A percentile compares a stretch with the other conserved stretches of the same genome.
These are phyloP conservation scores for Geoglossum glabrum DNA, from an alignment of 495 filamentous ascomycete genomes.

Conservation along the genomic window DNA sequence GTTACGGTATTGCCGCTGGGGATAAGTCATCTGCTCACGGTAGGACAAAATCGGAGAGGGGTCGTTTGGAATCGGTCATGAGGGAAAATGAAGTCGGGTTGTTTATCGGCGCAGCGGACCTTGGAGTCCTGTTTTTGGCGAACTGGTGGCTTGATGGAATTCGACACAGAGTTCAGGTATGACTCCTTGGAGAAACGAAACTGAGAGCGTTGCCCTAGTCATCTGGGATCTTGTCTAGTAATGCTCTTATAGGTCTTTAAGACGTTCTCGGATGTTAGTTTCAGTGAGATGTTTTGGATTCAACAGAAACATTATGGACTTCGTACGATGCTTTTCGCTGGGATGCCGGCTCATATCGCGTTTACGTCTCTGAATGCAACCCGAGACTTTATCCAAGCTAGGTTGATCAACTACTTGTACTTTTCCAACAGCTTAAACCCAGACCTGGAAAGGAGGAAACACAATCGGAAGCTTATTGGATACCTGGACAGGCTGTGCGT, in stretches of 20 bases:
- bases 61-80: constrained; percentile 20
- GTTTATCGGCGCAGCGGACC: constrained; percentile 24
- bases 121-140: constrained; percentile 23
- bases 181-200: neutral
- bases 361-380: neutral
- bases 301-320: neutral
- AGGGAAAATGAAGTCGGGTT: constrained; percentile 31
- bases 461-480: neutral
- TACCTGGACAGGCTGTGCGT: constrained; percentile 2
- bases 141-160: constrained; percentile 25
- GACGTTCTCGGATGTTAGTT: neutral
- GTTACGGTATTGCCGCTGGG: constrained; percentile 23
- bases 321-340: neutral
- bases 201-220: neutral
- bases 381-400: neutral
- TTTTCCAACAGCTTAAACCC: neutral
- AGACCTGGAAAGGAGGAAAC: neutral
- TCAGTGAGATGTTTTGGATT: constrained; percentile 1
- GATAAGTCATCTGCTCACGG: constrained; percentile 8
- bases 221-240: constrained; percentile 3
- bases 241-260: neutral
- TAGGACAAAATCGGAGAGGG: constrained; percentile 20
- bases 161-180: constrained; percentile 27
- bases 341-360: neutral
- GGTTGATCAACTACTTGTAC: neutral